These are phyloP conservation scores for Quercus suber DNA, from an alignment of 306 rosid species.

Conservation along the genomic window DNA sequence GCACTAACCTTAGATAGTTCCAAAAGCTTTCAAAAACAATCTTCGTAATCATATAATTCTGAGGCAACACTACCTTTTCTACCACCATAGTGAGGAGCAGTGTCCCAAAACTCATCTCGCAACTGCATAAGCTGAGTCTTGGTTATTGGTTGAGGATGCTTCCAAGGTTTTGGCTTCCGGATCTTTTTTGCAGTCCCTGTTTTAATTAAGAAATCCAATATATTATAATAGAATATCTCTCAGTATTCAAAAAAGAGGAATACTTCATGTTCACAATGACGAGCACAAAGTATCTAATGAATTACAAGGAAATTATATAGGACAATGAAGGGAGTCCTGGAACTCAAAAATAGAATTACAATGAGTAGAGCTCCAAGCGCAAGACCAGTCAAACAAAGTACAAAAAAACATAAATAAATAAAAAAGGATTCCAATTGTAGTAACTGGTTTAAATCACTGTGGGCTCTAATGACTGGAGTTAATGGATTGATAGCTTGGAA, in stretches of 20 bases:
- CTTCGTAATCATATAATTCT: background rate
- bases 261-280: no score
- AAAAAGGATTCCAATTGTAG: no score
- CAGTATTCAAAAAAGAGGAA: background rate
- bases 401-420: no score
- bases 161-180: constrained; percentile 98
- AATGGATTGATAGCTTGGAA: no score
- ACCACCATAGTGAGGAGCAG: constrained; percentile 99
- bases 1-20: constrained; percentile 3
- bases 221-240: constrained; percentile 11
- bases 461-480: no score
- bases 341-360: no score
- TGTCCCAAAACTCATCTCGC: constrained; percentile 99
- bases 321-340: no score
- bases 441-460: no score
- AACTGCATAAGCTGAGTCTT: constrained; percentile 80
- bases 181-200: constrained; percentile 73
- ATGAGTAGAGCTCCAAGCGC: no score
- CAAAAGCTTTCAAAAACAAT: constrained; percentile 8
- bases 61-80: constrained; percentile 61
- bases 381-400: no score
- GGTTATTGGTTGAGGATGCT: constrained; percentile 95
- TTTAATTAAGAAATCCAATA: constrained; percentile 9
- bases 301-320: no score
- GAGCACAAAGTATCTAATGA: no score